Conservation (phyloP, 2,329 filamentous ascomycete species). For the Epichloe sylvatica region DNA sequence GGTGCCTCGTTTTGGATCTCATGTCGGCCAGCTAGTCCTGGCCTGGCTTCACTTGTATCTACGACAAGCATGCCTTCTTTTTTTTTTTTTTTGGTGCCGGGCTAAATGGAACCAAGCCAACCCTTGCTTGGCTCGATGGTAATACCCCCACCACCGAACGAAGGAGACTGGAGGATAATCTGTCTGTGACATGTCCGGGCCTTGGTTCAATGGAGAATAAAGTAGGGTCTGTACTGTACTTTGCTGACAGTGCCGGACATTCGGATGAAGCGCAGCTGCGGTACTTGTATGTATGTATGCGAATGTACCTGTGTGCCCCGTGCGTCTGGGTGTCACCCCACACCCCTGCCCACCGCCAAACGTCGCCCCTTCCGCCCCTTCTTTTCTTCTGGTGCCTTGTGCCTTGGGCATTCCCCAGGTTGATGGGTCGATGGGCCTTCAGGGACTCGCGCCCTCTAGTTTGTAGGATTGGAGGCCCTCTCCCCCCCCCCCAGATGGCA, state of each 20-base stretch:
- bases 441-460: background rate
- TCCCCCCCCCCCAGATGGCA: background rate
- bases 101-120: background rate
- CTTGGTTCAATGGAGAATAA: background rate
- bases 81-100: background rate
- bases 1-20: conserved; percentile 6
- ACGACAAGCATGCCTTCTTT: conserved; percentile 6
- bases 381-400: background rate
- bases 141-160: background rate
- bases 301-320: background rate
- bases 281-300: no score
- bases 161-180: background rate
- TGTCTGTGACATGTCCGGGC: background rate
- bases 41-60: no score
- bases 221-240: no score
- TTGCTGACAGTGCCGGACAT: no score
- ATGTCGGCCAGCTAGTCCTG: background rate
- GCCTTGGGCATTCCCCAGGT: conserved; percentile 1
- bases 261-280: no score
- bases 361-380: conserved; percentile 1
- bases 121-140: background rate
- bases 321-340: conserved; percentile 2
- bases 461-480: background rate
- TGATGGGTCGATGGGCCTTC: conserved; percentile 1
- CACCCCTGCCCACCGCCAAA: conserved; percentile 1